phyloP scores from a whole-genome alignment of 805 yeast genomes.

The Schwanniomyces sp. region DNA sequence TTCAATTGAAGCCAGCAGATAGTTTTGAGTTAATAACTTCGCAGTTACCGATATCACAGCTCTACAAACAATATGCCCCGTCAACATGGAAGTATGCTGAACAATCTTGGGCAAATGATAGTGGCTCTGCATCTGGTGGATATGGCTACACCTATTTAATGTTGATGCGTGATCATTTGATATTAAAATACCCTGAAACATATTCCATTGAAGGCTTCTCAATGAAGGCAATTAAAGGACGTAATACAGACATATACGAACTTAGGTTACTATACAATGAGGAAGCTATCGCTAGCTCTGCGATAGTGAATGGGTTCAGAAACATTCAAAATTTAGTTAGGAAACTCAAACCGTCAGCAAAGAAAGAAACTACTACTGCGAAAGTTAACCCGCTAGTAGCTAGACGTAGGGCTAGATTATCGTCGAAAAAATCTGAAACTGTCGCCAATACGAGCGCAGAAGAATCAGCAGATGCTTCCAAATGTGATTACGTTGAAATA shows the following conservation, averaged over 20 bases:
- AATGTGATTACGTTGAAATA: constrained; percentile 82
- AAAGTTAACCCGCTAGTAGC: constrained; percentile 41
- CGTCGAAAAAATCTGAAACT: constrained; percentile 13
- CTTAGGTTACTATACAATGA: constrained; percentile 49
- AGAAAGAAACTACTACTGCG: constrained; percentile 10
- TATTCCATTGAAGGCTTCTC: constrained; percentile 17
- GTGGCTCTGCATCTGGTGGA: constrained; percentile 89
- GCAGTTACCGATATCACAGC: constrained; percentile 9
- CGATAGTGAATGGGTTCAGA: constrained; percentile 82
- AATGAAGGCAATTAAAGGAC: constrained; percentile 53
- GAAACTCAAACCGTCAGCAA: constrained; percentile 54
- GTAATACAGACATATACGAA: constrained; percentile 77
- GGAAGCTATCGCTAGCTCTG: constrained; percentile 50
- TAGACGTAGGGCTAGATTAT: constrained; percentile 42
- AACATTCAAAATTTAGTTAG: constrained; percentile 93
- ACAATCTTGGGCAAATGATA: constrained; percentile 69
- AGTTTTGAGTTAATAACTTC: constrained; percentile 7
- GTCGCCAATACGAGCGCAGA: constrained; percentile 8
- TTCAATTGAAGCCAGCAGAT: constrained; percentile 22
- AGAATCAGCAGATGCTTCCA: constrained; percentile 56
- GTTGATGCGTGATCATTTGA: constrained; percentile 29
- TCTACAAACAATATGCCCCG: constrained; percentile 49
- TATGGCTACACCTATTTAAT: constrained; percentile 70
- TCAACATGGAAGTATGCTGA: constrained; percentile 57
- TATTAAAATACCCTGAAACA: constrained; percentile 13